A percentile compares a stretch with the other conserved stretches of the same genome.
Evolutionary conservation across 306 rosid genomes (phyloP).

Genomic region (Dryas octopetala): DNA sequence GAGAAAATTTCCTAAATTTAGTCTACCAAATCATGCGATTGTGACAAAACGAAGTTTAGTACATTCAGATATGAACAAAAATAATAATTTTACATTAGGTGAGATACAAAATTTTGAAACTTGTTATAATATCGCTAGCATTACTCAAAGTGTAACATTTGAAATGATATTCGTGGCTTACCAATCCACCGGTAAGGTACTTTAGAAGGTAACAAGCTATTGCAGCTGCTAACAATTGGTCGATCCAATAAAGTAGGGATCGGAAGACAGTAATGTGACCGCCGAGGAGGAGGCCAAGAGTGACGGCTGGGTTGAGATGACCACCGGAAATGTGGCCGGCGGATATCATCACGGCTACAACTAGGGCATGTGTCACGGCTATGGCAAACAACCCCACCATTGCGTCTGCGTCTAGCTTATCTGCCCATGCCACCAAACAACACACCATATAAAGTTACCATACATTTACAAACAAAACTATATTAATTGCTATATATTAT

Average conservation of each 20-base stretch:
- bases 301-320: constrained; percentile 89
- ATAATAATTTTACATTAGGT: neutral
- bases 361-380: constrained; percentile 78
- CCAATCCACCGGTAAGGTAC: constrained; percentile 75
- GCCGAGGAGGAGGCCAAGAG: constrained; percentile 67
- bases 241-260: constrained; percentile 79
- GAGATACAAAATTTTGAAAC: no score
- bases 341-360: constrained; percentile 81
- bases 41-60: no score
- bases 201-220: constrained; percentile 59
- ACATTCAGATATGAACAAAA: neutral
- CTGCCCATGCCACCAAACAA: constrained; percentile 25
- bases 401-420: constrained; percentile 53
- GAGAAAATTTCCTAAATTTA: no score
- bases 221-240: constrained; percentile 64
- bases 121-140: no score
- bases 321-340: constrained; percentile 94
- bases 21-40: neutral
- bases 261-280: constrained; percentile 77
- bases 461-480: neutral
- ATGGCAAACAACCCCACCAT: constrained; percentile 59
- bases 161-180: constrained; percentile 3
- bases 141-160: no score
- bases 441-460: neutral
- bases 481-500: no score